These are phyloP conservation scores for Symbiodinium natans DNA, from an alignment of 73 alveolate genomes.

Conservation along the genomic window DNA sequence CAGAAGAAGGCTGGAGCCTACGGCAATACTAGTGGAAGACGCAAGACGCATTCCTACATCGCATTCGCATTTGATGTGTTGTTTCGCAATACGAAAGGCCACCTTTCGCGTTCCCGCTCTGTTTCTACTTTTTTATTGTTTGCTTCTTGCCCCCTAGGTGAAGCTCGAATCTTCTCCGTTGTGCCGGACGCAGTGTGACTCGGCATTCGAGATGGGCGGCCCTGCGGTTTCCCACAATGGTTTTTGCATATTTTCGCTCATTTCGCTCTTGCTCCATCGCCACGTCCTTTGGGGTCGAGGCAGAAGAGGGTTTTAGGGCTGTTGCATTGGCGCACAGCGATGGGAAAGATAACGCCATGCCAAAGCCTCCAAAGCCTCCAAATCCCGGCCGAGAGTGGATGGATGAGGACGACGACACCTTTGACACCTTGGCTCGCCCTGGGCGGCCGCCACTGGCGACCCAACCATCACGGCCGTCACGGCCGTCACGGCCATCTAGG, in stretches of 20 bases:
- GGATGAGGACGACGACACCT: neutral
- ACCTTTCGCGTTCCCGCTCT: too few species aligned
- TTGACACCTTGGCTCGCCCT: neutral
- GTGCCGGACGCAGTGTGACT: conserved; percentile 97
- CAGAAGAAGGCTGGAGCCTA: conserved; percentile 72
- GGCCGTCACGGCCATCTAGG: neutral
- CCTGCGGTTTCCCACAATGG: conserved; percentile 8
- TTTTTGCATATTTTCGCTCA: neutral
- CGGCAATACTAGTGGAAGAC: conserved; percentile 94
- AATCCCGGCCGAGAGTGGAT: neutral
- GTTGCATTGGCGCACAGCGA: conserved; percentile 94
- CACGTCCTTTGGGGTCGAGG: neutral
- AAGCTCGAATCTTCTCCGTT: conserved; percentile 96
- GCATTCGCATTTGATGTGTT: neutral
- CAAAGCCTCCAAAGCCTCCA: too few species aligned
- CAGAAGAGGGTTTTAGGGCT: neutral
- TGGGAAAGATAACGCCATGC: neutral
- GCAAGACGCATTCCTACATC: too few species aligned
- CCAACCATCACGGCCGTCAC: neutral
- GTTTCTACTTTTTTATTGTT: conserved; percentile 65
- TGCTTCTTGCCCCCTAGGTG: conserved; percentile 94
- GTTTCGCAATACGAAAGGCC: neutral
- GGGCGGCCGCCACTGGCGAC: neutral
- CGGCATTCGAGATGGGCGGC: conserved; percentile 96
- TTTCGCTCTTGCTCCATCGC: neutral